Evolutionary conservation across 805 yeast genomes (phyloP).

Genomic region (Wickerhamia fluorescens): DNA sequence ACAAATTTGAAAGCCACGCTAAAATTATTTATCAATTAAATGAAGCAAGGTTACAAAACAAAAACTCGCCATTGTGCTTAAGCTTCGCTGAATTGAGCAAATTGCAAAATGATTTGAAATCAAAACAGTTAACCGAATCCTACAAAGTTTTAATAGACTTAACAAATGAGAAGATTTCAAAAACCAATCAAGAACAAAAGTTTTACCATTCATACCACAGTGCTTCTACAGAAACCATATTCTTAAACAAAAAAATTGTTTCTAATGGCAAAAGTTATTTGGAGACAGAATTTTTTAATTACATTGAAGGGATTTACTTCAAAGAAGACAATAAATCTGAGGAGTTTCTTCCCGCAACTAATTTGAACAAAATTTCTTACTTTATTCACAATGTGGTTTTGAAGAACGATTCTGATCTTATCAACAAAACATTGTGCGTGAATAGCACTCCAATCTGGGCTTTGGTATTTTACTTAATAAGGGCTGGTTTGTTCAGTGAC

Average conservation of each 20-base stretch:
- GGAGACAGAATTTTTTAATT: conserved; percentile 71
- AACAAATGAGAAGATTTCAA: conserved; percentile 29
- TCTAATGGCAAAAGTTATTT: conserved; percentile 52
- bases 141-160: conserved; percentile 61
- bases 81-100: conserved; percentile 57
- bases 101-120: conserved; percentile 51
- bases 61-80: conserved; percentile 49
- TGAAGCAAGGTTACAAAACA: conserved; percentile 51
- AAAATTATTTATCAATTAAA: conserved; percentile 64
- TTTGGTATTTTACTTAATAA: conserved; percentile 68
- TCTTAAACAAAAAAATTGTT: conserved; percentile 40
- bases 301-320: conserved; percentile 59
- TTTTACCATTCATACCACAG: conserved; percentile 17
- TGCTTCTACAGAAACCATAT: conserved; percentile 10
- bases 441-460: conserved; percentile 97
- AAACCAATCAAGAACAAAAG: conserved; percentile 28
- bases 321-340: conserved; percentile 40
- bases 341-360: conserved; percentile 50
- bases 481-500: conserved; percentile 78
- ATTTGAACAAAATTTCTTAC: conserved; percentile 62
- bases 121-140: conserved; percentile 66
- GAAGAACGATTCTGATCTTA: conserved; percentile 20
- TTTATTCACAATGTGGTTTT: conserved; percentile 37
- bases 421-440: conserved; percentile 34
- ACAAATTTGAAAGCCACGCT: conserved; percentile 70